Evolutionary conservation across 1,139 yeast genomes (phyloP).

Genomic region (Saccharomyces hybrid): DNA sequence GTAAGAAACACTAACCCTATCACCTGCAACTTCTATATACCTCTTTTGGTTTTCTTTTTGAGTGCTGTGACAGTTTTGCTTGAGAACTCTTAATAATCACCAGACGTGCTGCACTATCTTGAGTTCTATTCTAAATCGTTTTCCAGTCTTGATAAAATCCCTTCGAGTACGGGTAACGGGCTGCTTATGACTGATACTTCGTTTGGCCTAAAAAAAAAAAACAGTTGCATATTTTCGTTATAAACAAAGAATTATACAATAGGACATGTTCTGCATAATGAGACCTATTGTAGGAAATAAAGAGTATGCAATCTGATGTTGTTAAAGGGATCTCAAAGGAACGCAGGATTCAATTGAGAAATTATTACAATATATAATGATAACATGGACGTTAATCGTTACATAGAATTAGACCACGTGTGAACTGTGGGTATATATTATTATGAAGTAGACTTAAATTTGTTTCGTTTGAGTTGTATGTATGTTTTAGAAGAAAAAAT

Average conservation of each 20-base stretch:
- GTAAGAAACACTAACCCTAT: not conserved
- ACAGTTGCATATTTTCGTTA: not conserved
- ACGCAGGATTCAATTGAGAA: not conserved
- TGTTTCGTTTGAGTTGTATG: not conserved
- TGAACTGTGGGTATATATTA: not conserved
- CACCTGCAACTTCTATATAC: not conserved
- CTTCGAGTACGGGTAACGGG: not conserved
- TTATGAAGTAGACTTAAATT: not conserved
- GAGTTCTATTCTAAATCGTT: not conserved
- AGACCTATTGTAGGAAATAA: not conserved
- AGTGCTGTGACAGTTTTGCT: not conserved
- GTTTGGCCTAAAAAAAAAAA: not conserved
- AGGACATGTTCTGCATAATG: not conserved
- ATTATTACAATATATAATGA: not conserved
- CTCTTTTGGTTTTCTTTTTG: not conserved
- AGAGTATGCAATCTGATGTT: not conserved
- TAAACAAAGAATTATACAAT: not conserved
- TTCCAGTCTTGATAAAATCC: not conserved
- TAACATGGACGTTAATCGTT: not conserved
- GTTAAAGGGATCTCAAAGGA: not conserved
- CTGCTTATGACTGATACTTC: not conserved
- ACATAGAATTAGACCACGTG: not conserved
- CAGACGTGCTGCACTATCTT: not conserved
- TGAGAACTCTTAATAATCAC: not conserved
- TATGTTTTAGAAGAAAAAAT: not conserved